Base-by-base conservation (phyloP, 1,284 basidiomycete species). In the Laetiporus sulphureus region DNA sequence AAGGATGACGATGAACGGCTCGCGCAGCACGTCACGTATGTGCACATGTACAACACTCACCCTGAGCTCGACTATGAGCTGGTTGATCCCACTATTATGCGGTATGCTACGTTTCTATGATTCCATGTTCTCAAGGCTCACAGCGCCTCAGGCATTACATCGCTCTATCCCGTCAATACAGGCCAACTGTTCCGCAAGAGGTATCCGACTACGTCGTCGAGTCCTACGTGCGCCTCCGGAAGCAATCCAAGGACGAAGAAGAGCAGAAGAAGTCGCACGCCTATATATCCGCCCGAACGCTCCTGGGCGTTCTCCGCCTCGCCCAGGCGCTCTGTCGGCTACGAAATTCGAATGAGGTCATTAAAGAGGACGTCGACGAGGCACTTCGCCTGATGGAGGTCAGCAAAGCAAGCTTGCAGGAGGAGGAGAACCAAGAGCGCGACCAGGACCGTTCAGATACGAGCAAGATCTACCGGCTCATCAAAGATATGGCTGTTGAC, bases 371-470 rank as follows among this genome's bases (percentile, higher is more conserved):
- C 59, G 94, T 99, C 4, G 93, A 99, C 60, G 96, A 99, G 67
- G 96, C 96, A 1, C 69, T 99, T 44, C 82, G 96, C 25, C 69
- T 99, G 49, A 97, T 99, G 90, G 91, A 95, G 51, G 91, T 91
- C 49, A 91, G 87, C 66, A 99, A 99, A 65, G 87, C 90, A 53
- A 89, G 81, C 54, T 68, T 99, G 52, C 73, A 82, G 48, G 87
- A 91, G 36, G 89, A 94, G 32, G 76, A 80, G 40, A 79, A 84
- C 15, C 76, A 77, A 19, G 64, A 63, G 5, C 64, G 64, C n/a
- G 79, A 78, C 22, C 66, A 66, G 25, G 94, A 98, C 61, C 75
- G 78, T 49, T 89, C 91, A 19, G 73, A 75, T 41, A 75, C 80
- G 48, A 87, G 82, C 61, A 83, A 88, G 65, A 89, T 97, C 59